phyloP scores from a whole-genome alignment of 2,329 filamentous ascomycete genomes.

The Incumbomyces delicatus region DNA sequence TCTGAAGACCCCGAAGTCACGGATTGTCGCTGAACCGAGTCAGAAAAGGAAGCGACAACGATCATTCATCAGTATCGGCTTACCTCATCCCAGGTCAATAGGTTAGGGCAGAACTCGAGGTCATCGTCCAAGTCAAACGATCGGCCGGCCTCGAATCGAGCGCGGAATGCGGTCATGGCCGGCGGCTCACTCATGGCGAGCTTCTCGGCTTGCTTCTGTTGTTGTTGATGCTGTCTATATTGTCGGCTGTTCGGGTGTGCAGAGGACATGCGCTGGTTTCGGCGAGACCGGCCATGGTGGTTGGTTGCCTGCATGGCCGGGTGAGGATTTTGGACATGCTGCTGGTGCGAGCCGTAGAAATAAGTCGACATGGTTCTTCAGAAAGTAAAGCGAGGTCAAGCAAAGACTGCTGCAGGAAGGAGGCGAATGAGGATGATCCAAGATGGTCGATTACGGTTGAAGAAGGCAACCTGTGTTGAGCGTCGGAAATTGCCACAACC shows the following conservation, averaged over 20 bases:
- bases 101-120: constrained; percentile 84
- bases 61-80: constrained; percentile 22
- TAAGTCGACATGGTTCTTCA: constrained; percentile 36
- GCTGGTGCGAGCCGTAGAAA: constrained; percentile 36
- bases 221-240: constrained; percentile 50
- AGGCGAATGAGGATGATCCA: not conserved
- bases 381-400: constrained; percentile 1
- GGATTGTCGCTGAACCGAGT: constrained; percentile 61
- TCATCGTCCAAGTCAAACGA: constrained; percentile 96
- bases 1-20: constrained; percentile 86
- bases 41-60: constrained; percentile 16
- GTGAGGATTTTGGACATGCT: constrained; percentile 47
- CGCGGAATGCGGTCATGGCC: constrained; percentile 66
- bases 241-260: constrained; percentile 79
- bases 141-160: constrained; percentile 78
- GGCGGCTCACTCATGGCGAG: constrained; percentile 59
- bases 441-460: constrained; percentile 3
- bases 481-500: constrained; percentile 1
- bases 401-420: constrained; percentile 1
- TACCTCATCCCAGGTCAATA: constrained; percentile 91
- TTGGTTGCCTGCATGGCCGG: constrained; percentile 29
- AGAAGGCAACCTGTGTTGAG: constrained; percentile 7
- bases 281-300: constrained; percentile 65
- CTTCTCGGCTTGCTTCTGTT: constrained; percentile 75
- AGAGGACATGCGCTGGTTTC: constrained; percentile 69